These are phyloP conservation scores for Zymoseptoria pseudotritici DNA, from an alignment of 2,329 filamentous ascomycete genomes.

Conservation along the genomic window DNA sequence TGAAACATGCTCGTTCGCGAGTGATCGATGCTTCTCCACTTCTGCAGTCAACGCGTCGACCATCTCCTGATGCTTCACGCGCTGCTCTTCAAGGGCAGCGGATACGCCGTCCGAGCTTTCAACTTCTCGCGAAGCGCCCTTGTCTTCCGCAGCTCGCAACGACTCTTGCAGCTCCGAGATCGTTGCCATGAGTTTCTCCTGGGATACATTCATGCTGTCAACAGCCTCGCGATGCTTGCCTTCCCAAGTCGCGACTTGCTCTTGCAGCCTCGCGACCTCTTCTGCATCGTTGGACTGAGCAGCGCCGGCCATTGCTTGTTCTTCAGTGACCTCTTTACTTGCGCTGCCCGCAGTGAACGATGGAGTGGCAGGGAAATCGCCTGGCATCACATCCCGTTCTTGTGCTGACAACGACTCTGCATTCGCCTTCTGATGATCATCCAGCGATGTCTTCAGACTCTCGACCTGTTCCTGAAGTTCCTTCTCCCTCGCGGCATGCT, in stretches of 20 bases:
- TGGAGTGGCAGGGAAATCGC: slow-evolving; percentile 33
- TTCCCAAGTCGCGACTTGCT: slow-evolving; percentile 69
- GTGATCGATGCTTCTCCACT: slow-evolving; percentile 71
- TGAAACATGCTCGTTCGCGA: slow-evolving; percentile 59
- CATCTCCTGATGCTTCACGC: slow-evolving; percentile 43
- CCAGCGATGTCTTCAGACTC: slow-evolving; percentile 53
- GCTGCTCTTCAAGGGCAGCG: slow-evolving; percentile 34
- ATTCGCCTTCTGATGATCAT: slow-evolving; percentile 21
- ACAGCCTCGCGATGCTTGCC: slow-evolving; percentile 65
- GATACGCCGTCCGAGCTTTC: slow-evolving; percentile 17
- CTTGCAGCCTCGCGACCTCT: slow-evolving; percentile 59
- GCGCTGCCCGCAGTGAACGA: slow-evolving; percentile 18
- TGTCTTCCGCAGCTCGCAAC: slow-evolving; percentile 32
- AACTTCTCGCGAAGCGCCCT: slow-evolving; percentile 1
- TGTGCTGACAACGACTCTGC: slow-evolving; percentile 17
- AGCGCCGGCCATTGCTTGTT: slow-evolving; percentile 18
- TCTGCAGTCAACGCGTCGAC: slow-evolving; percentile 58
- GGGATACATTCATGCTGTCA: slow-evolving; percentile 62
- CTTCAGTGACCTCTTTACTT: slow-evolving; percentile 21
- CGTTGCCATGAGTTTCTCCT: slow-evolving; percentile 63
- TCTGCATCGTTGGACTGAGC: slow-evolving; percentile 22
- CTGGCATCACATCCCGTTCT: slow-evolving; percentile 28
- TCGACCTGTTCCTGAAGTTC: slow-evolving; percentile 67
- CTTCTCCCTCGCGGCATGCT: slow-evolving; percentile 65
- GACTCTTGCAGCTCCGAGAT: slow-evolving; percentile 67